Evolutionary conservation across 495 filamentous ascomycete species (phyloP), one percentile per base, ranked within the genome.

Genomic region (Hypoxylon intermedium): DNA sequence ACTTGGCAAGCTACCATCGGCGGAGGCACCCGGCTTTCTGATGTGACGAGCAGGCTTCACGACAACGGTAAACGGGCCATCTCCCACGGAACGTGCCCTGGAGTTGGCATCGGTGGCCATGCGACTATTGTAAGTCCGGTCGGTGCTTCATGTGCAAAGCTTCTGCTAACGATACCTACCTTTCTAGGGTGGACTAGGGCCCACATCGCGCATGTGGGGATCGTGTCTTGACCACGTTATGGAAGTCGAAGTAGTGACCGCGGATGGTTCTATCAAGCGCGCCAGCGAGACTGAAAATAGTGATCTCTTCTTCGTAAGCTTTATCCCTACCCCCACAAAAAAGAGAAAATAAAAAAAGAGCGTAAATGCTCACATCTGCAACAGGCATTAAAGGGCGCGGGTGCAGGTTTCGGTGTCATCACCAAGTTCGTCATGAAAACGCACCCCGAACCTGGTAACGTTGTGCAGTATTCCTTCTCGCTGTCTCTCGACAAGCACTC

Each of bases 61-160:
- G 70, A 82, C 20, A 79, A 83, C 46, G 88, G 86, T 0, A 75
- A 82, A 20, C 76, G 89, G 5, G 89, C 86, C 11, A 80, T 92
- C 4, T 69, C 89, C 0, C 89, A 89, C 59, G 89, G 87, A 13
- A 83, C 83, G 9, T 88, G 83, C 53, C 82, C 87, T 20, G 73
- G 73, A 4, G 75, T 81, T n/a, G 90, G 90, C 12, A 80, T 88
- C 16, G 88, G 86, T 18, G 90, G 90, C 4, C 90, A 93, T 68
- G 79, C 83, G 43, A 87, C 86, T 9, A 82, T 83, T 60, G 82
- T 78, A 60, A 57, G 71, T 54, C 5, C 15, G 6, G 6, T 33
- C 6, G 24, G 41, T 9, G 6, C 18, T 23, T 7, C 15, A 12
- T 1, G 19, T 16, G 20, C 31, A 21, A 9, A 36, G 9, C 31